phyloP scores from a whole-genome alignment of 441 rosid genomes.

The Erodium chrysanthum region DNA sequence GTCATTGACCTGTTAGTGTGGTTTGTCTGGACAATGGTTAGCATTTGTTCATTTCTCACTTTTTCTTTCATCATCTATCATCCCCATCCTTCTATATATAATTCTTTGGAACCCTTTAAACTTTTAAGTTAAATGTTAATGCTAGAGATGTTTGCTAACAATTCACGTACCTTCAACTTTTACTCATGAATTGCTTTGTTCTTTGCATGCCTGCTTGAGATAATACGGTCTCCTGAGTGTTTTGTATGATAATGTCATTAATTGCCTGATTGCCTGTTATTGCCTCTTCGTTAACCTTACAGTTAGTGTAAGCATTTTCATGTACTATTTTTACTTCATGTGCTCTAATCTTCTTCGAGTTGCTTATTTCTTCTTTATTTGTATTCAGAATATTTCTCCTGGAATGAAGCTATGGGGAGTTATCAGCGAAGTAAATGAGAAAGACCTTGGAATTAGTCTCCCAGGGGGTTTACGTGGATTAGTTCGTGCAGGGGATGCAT shows the following conservation, averaged over 20 bases:
- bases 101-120: background rate
- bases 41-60: background rate
- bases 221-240: background rate
- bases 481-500: constrained; percentile 68
- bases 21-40: background rate
- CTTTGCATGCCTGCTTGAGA: background rate
- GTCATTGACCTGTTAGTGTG: background rate
- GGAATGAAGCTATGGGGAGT: constrained; percentile 99
- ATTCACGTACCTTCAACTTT: background rate
- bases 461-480: constrained; percentile 93
- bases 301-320: background rate
- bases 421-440: constrained; percentile 82
- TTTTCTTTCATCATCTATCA: constrained; percentile 2
- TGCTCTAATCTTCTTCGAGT: background rate
- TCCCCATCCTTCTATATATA: background rate
- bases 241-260: background rate
- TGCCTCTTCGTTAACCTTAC: background rate
- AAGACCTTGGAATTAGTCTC: constrained; percentile 81
- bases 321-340: background rate
- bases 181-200: background rate
- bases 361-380: constrained; percentile 8
- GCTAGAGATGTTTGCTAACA: background rate
- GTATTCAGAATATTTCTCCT: constrained; percentile 64
- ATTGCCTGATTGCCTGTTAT: background rate
- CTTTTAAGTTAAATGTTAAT: background rate